A percentile compares a stretch with the other conserved stretches of the same genome.
These are phyloP conservation scores for Pleurotus ostreatus DNA, from an alignment of 768 basidiomycete genomes.

Conservation along the genomic window DNA sequence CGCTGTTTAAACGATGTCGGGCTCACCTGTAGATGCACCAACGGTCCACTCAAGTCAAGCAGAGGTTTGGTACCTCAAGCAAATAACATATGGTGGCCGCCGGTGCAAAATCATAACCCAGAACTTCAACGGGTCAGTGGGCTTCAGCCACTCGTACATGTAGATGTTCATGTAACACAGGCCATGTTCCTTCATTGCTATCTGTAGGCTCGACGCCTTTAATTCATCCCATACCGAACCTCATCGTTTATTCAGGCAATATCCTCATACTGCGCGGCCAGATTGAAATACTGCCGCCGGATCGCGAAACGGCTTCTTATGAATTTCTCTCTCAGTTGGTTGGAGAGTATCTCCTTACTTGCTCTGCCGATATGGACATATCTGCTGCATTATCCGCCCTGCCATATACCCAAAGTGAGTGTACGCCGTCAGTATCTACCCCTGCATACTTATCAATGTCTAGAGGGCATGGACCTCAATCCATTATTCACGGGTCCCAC, in stretches of 20 bases:
- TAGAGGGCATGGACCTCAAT: slow-evolving; percentile 89
- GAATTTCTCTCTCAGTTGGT: slow-evolving; percentile 81
- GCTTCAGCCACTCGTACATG: slow-evolving; percentile 2
- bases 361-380: slow-evolving; percentile 51
- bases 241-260: slow-evolving; percentile 53
- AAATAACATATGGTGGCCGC: background rate
- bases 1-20: background rate
- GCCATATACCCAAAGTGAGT: slow-evolving; percentile 74
- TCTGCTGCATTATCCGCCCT: slow-evolving; percentile 72
- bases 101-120: slow-evolving; percentile 59
- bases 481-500: slow-evolving; percentile 71
- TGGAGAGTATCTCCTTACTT: slow-evolving; percentile 72
- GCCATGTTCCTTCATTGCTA: slow-evolving; percentile 89
- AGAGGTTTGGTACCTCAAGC: slow-evolving; percentile 6
- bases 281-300: slow-evolving; percentile 65
- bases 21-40: background rate
- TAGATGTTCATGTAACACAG: slow-evolving; percentile 33
- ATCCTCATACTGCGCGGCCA: slow-evolving; percentile 81
- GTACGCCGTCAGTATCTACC: too few species aligned
- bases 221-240: background rate
- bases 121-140: slow-evolving; percentile 78
- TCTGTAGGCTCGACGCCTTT: slow-evolving; percentile 47
- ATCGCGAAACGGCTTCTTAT: slow-evolving; percentile 74
- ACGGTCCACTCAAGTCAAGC: slow-evolving; percentile 1
- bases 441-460: too few species aligned